These are phyloP conservation scores for Xerocomellus amylosporus DNA, from an alignment of 768 basidiomycete species.

Conservation along the genomic window DNA sequence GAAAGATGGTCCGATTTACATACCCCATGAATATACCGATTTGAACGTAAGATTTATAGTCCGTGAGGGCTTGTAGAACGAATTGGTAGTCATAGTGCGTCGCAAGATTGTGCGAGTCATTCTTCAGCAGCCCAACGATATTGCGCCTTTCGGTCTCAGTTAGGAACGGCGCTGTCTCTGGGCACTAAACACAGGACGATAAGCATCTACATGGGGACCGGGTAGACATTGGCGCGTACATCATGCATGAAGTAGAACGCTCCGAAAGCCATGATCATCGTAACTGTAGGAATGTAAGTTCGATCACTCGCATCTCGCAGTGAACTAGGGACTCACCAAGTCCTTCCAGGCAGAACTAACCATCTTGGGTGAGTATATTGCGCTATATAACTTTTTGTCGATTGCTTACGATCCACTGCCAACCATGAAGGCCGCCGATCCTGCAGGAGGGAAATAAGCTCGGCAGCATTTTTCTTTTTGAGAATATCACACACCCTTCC, in stretches of 20 bases:
- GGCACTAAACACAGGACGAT: constrained; percentile 38
- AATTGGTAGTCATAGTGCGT: constrained; percentile 46
- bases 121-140: constrained; percentile 36
- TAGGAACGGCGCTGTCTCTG: constrained; percentile 56
- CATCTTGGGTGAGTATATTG: constrained; percentile 3
- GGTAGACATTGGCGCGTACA: constrained; percentile 22
- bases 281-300: constrained; percentile 14
- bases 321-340: constrained; percentile 11
- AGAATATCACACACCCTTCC: constrained; percentile 33
- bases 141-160: constrained; percentile 40
- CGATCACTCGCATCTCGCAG: not conserved
- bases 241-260: constrained; percentile 55
- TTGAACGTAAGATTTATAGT: constrained; percentile 41
- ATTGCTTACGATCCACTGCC: constrained; percentile 36
- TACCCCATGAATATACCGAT: constrained; percentile 41
- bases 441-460: constrained; percentile 5
- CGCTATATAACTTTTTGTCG: not conserved
- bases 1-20: constrained; percentile 1
- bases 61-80: constrained; percentile 47
- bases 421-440: constrained; percentile 31
- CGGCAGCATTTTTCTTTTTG: too few relatives aligned
- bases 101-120: constrained; percentile 44
- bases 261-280: constrained; percentile 18
- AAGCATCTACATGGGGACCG: not conserved
- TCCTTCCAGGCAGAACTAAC: constrained; percentile 31